These are phyloP conservation scores for Colletotrichum limetticola DNA, from an alignment of 2,329 filamentous ascomycete genomes.

Conservation along the genomic window DNA sequence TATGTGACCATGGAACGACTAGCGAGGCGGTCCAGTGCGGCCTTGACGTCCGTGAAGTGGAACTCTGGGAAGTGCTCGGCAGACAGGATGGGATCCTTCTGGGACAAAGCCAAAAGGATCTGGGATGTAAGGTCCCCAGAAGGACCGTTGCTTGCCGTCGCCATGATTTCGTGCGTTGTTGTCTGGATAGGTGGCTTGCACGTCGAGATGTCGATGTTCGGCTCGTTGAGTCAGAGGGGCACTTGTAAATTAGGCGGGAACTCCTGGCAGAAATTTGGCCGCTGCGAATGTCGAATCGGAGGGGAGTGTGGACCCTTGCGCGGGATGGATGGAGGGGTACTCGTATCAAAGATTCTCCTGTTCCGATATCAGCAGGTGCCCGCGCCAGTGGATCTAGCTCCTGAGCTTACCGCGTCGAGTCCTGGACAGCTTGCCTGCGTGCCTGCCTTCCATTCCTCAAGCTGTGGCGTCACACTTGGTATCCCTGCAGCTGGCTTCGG, in stretches of 20 bases:
- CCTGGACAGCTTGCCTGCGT: conserved; percentile 3
- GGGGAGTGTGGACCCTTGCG: conserved; percentile 32
- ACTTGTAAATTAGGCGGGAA: conserved; percentile 24
- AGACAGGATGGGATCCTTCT: conserved; percentile 73
- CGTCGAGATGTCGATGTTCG: conserved; percentile 17
- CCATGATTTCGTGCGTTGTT: conserved; percentile 49
- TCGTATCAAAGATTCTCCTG: conserved; percentile 31
- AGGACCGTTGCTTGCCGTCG: conserved; percentile 48
- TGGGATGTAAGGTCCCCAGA: conserved; percentile 69
- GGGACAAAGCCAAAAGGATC: conserved; percentile 73
- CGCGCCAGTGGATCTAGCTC: neutral
- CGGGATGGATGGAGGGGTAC: conserved; percentile 28
- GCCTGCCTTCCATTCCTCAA: neutral
- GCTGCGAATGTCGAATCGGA: conserved; percentile 21
- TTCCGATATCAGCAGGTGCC: neutral
- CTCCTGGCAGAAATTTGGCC: conserved; percentile 32
- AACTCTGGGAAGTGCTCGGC: conserved; percentile 74
- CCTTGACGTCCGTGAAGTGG: conserved; percentile 79
- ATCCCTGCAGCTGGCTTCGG: conserved; percentile 31
- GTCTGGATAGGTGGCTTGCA: conserved; percentile 9
- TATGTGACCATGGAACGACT: conserved; percentile 90
- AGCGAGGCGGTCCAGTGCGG: conserved; percentile 84
- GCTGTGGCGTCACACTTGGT: conserved; percentile 31
- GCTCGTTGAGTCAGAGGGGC: conserved; percentile 35
- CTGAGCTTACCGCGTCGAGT: neutral